Evolutionary conservation across 2,329 filamentous ascomycete genomes (phyloP).

Genomic region (Trichoderma brevicompactum): DNA sequence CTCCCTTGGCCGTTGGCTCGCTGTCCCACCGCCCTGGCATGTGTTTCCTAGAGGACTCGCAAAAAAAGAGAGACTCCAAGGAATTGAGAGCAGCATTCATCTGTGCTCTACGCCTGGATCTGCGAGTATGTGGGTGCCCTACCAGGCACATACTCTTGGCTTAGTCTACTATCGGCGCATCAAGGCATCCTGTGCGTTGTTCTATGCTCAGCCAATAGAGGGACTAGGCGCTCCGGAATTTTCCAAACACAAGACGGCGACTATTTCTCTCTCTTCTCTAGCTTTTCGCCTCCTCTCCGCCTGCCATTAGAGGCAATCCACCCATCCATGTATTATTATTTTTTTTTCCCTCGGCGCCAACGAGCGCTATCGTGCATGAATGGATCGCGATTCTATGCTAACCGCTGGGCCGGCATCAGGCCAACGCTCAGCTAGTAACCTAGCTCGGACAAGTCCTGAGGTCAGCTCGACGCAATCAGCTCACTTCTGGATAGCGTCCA

Average conservation of each 20-base stretch:
- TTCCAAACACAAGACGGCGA: background rate
- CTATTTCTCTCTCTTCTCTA: background rate
- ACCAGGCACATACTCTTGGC: background rate
- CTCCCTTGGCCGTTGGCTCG: slow-evolving; percentile 13
- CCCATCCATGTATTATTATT: background rate
- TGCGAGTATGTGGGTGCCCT: background rate
- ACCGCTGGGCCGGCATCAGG: slow-evolving; percentile 20
- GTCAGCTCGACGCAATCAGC: slow-evolving; percentile 20
- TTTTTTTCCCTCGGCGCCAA: slow-evolving; percentile 27
- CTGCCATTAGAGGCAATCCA: slow-evolving; percentile 3
- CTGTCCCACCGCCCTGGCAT: slow-evolving; percentile 8
- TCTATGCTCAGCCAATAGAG: slow-evolving; percentile 9
- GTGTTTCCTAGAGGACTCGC: background rate
- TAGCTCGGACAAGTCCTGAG: slow-evolving; percentile 2
- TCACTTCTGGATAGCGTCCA: slow-evolving; percentile 20
- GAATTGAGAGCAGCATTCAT: background rate
- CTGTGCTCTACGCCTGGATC: background rate
- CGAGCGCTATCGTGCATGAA: slow-evolving; percentile 24
- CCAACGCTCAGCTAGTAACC: slow-evolving; percentile 11
- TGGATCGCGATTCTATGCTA: slow-evolving; percentile 22
- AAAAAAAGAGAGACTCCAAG: background rate
- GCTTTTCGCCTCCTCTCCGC: background rate
- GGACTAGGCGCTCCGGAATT: background rate
- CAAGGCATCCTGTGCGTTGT: background rate
- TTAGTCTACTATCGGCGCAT: background rate